phyloP scores from a whole-genome alignment of 768 basidiomycete genomes.

The Amanita molliuscula region DNA sequence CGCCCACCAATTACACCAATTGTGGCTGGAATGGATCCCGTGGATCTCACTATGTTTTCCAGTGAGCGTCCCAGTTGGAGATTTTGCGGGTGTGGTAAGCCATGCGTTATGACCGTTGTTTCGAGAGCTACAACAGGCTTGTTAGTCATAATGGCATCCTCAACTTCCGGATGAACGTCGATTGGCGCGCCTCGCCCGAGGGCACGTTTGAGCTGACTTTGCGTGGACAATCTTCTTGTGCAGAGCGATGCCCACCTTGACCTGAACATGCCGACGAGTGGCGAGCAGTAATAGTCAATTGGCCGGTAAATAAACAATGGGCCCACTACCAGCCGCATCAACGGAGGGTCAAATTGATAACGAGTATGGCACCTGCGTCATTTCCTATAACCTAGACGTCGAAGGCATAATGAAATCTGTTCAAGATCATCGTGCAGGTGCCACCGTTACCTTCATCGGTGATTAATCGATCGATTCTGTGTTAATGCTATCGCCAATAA shows the following conservation, averaged over 20 bases:
- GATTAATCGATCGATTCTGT: background rate
- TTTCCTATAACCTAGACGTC: slow-evolving; percentile 56
- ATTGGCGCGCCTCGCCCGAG: slow-evolving; percentile 26
- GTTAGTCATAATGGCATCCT: slow-evolving; percentile 58
- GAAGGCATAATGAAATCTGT: slow-evolving; percentile 52
- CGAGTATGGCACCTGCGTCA: slow-evolving; percentile 37
- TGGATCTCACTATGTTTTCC: slow-evolving; percentile 62
- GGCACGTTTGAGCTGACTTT: background rate
- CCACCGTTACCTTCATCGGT: slow-evolving; percentile 70
- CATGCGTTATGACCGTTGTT: slow-evolving; percentile 88
- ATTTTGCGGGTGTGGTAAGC: slow-evolving; percentile 77
- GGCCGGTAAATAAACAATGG: slow-evolving; percentile 1
- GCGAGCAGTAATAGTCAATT: background rate
- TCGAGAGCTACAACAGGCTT: slow-evolving; percentile 84
- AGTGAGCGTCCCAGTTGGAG: slow-evolving; percentile 59
- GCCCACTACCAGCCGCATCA: slow-evolving; percentile 24
- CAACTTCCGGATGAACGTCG: slow-evolving; percentile 76
- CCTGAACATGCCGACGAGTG: background rate
- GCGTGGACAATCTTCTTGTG: background rate
- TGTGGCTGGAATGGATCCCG: slow-evolving; percentile 82
- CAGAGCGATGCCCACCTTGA: background rate
- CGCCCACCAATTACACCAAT: slow-evolving; percentile 78
- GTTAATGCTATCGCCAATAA: background rate
- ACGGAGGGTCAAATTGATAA: slow-evolving; percentile 30
- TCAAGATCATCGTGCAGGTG: slow-evolving; percentile 55